A percentile compares a stretch with the other conserved stretches of the same genome.
Evolutionary conservation across 2,329 filamentous ascomycete genomes (phyloP).

Genomic region (Fusarium tjaetaba): DNA sequence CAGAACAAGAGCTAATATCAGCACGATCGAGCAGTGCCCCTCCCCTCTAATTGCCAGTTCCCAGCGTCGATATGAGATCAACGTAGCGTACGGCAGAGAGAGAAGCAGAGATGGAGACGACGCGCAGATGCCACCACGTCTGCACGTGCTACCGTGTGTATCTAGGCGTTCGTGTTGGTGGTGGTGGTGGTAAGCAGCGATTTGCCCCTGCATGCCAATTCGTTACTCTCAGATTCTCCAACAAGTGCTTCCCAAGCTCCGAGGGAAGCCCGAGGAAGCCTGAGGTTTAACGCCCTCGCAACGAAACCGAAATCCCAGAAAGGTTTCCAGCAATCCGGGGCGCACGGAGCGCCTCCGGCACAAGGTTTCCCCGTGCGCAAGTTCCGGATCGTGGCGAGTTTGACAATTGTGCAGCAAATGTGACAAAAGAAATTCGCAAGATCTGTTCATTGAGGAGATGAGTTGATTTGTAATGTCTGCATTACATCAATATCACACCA

Average conservation of each 20-base stretch:
- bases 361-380: conserved; percentile 4
- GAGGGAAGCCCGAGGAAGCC: conserved; percentile 19
- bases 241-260: not conserved
- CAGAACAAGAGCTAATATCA: conserved; percentile 13
- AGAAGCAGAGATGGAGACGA: not conserved
- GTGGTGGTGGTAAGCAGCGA: not conserved
- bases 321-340: not conserved
- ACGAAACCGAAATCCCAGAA: conserved; percentile 12
- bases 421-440: conserved; percentile 1
- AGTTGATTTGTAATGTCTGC: conserved; percentile 28
- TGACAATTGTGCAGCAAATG: conserved; percentile 2
- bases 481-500: conserved; percentile 23
- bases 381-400: conserved; percentile 29
- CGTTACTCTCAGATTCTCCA: conserved; percentile 23
- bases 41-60: not conserved
- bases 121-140: not conserved
- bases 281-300: conserved; percentile 14
- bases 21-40: not conserved
- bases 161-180: not conserved
- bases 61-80: conserved; percentile 26
- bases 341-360: not conserved
- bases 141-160: conserved; percentile 3
- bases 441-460: not conserved
- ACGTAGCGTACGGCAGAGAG: conserved; percentile 4
- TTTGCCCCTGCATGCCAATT: conserved; percentile 6